Conservation (phyloP, 2,329 filamentous ascomycete species). For the Botrytis medusae region DNA sequence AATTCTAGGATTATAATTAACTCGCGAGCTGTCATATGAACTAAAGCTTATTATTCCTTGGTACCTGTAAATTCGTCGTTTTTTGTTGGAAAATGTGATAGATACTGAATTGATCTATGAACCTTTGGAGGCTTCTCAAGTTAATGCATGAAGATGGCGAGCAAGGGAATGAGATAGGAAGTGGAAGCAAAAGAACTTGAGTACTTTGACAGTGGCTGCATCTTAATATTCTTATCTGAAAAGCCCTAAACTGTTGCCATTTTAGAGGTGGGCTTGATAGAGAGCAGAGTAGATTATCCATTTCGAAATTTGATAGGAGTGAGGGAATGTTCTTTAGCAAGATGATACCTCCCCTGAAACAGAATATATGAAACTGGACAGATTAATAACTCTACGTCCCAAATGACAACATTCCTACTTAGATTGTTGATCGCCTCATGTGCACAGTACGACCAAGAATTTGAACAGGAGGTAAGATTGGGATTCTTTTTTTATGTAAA, state of each 20-base stretch:
- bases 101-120: neutral
- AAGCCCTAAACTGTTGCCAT: neutral
- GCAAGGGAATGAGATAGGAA: neutral
- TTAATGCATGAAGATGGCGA: neutral
- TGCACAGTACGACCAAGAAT: neutral
- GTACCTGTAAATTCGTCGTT: constrained; percentile 1
- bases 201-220: constrained; percentile 1
- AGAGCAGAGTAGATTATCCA: neutral
- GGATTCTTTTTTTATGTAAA: constrained; percentile 5
- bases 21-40: neutral
- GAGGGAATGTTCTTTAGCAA: neutral
- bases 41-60: constrained; percentile 1
- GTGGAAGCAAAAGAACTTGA: neutral
- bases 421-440: neutral
- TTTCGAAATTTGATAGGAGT: neutral
- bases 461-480: neutral
- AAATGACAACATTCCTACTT: neutral
- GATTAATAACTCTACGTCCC: neutral
- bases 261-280: neutral
- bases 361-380: neutral
- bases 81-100: neutral
- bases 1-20: neutral
- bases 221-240: neutral
- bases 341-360: neutral
- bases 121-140: neutral